phyloP scores from a whole-genome alignment of 139 green algal genomes.

The Chlamydomonas schloesseri region DNA sequence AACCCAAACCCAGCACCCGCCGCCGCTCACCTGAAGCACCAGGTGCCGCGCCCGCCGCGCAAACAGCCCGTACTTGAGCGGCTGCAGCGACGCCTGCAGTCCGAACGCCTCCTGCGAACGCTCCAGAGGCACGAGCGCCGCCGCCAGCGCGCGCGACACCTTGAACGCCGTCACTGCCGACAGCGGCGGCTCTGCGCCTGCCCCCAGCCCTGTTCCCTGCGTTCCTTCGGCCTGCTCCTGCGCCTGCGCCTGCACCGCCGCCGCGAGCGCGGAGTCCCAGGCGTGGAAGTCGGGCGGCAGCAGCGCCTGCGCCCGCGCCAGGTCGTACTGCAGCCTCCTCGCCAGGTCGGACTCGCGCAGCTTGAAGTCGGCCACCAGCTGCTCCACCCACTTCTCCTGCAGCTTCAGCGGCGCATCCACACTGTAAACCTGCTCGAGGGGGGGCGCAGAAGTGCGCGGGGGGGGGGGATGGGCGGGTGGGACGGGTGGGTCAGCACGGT shows the following conservation, averaged over 20 bases:
- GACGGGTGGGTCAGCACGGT: neutral
- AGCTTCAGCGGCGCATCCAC: slow-evolving; percentile 44
- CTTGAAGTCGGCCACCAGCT: slow-evolving; percentile 7
- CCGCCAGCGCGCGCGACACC: slow-evolving; percentile 42
- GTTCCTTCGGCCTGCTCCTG: neutral
- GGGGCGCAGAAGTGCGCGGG: neutral
- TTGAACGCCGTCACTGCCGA: slow-evolving; percentile 6
- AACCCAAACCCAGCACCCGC: too few relatives aligned
- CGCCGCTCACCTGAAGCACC: slow-evolving; percentile 32
- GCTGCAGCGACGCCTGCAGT: slow-evolving; percentile 46
- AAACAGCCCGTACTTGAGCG: slow-evolving; percentile 44
- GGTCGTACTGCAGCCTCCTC: slow-evolving; percentile 19
- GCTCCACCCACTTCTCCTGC: slow-evolving; percentile 47
- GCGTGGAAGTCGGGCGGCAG: slow-evolving; percentile 18
- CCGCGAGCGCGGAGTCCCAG: slow-evolving; percentile 24
- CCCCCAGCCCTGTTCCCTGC: neutral
- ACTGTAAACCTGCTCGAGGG: slow-evolving; percentile 24
- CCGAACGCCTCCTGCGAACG: neutral
- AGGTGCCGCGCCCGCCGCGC: slow-evolving; percentile 33
- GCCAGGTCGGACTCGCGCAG: slow-evolving; percentile 35
- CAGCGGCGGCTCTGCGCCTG: neutral
- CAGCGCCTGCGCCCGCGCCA: neutral
- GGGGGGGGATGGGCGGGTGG: neutral
- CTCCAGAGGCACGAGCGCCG: slow-evolving; percentile 30
- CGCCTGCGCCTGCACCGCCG: neutral